Percentiles rank a stretch among this genome's conserved stretches.
Evolutionary conservation across 257 asterid species (phyloP).

Genomic region (Petrea volubilis): DNA sequence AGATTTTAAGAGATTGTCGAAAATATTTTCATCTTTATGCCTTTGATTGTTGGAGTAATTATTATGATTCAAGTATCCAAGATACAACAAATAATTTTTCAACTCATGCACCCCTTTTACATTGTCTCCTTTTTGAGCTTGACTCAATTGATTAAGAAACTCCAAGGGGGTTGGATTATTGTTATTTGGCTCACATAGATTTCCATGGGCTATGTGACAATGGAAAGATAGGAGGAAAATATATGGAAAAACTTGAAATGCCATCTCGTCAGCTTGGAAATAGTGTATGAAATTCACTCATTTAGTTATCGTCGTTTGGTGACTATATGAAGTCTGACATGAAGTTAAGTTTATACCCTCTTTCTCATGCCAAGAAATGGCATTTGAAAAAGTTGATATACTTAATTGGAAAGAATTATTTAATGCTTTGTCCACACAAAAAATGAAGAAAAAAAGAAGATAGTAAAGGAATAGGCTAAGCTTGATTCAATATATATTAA

Average conservation of each 20-base stretch:
- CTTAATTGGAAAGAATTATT: background rate
- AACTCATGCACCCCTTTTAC: background rate
- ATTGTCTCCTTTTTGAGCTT: background rate
- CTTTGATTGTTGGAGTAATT: background rate
- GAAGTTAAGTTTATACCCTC: background rate
- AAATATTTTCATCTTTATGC: background rate
- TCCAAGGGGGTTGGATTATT: background rate
- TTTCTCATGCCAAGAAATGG: background rate
- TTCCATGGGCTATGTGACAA: background rate
- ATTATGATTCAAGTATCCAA: slow-evolving; percentile 8
- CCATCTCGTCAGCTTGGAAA: background rate
- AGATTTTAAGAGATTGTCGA: background rate
- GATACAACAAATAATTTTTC: background rate
- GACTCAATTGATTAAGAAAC: background rate
- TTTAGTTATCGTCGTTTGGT: background rate
- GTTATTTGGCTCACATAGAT: background rate
- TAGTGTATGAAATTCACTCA: background rate
- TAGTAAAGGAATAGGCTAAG: too few species aligned
- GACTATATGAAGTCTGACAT: background rate
- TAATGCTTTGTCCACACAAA: background rate
- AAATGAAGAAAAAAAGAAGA: too few species aligned
- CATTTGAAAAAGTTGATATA: background rate
- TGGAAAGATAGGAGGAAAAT: background rate
- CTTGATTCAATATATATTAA: too few species aligned
- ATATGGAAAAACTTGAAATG: background rate